These are phyloP conservation scores for Ogataea angusta DNA, from an alignment of 805 yeast genomes.

Conservation along the genomic window DNA sequence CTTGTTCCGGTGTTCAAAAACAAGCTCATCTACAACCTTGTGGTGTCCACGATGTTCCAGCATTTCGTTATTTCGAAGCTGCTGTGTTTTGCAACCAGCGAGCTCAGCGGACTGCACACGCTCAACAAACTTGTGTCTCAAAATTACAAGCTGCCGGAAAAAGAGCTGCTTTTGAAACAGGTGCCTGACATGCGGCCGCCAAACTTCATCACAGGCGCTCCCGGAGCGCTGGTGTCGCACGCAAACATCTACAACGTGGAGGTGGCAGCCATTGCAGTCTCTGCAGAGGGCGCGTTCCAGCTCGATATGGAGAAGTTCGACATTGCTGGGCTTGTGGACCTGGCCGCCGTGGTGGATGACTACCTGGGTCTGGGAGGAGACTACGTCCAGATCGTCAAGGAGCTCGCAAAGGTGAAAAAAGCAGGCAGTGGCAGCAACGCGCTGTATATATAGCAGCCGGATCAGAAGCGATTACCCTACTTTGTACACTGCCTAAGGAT, in stretches of 20 bases:
- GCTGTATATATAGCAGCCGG: conserved; percentile 14
- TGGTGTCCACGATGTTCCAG: conserved; percentile 16
- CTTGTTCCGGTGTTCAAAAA: conserved; percentile 23
- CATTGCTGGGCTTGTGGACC: conserved; percentile 39
- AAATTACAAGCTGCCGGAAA: neutral
- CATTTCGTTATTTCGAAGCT: conserved; percentile 13
- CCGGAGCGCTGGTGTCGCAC: conserved; percentile 39
- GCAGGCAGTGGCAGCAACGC: conserved; percentile 20
- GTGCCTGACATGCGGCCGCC: conserved; percentile 47
- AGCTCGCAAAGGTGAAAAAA: conserved; percentile 13
- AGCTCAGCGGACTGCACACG: conserved; percentile 18
- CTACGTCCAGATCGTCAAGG: conserved; percentile 9
- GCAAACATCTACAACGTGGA: conserved; percentile 13
- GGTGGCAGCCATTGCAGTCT: conserved; percentile 26
- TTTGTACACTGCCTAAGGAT: conserved; percentile 7
- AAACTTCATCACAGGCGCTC: conserved; percentile 43
- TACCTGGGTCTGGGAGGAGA: conserved; percentile 9
- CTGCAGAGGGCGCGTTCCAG: conserved; percentile 45
- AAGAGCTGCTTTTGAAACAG: conserved; percentile 7
- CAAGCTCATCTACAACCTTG: conserved; percentile 24
- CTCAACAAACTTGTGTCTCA: conserved; percentile 16
- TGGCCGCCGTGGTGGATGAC: conserved; percentile 20
- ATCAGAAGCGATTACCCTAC: conserved; percentile 9
- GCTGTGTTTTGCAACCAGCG: conserved; percentile 25
- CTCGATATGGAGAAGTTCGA: conserved; percentile 44